Evolutionary conservation across 495 filamentous ascomycete genomes (phyloP).

Genomic region (Tuber magnatum): DNA sequence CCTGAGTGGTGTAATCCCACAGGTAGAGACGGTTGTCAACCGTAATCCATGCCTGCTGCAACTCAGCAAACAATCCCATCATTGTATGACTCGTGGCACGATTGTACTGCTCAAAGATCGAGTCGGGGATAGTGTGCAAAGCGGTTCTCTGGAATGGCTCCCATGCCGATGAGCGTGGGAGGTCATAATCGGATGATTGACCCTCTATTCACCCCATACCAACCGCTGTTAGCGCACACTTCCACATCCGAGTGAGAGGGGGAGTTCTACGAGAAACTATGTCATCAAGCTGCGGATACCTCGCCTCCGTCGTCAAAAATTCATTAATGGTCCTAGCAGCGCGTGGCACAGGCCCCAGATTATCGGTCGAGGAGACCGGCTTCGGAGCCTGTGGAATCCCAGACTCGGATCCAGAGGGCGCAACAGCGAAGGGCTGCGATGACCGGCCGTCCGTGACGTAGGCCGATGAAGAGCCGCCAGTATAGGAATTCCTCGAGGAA

Average conservation of each 20-base stretch:
- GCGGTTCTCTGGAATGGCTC: slow-evolving; percentile 77
- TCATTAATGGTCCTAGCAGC: slow-evolving; percentile 79
- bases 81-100: slow-evolving; percentile 68
- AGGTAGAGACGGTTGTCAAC: slow-evolving; percentile 95
- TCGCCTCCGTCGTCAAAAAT: slow-evolving; percentile 62
- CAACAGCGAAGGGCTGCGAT: slow-evolving; percentile 17
- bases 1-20: slow-evolving; percentile 76
- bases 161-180: slow-evolving; percentile 61
- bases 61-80: slow-evolving; percentile 86
- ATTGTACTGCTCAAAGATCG: slow-evolving; percentile 84
- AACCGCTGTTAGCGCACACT: background rate
- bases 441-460: slow-evolving; percentile 23
- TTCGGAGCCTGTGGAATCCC: slow-evolving; percentile 11
- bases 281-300: slow-evolving; percentile 81
- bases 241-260: slow-evolving; percentile 13
- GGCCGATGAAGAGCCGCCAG: slow-evolving; percentile 10
- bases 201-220: slow-evolving; percentile 53
- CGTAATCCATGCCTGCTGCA: slow-evolving; percentile 89
- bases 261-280: slow-evolving; percentile 73
- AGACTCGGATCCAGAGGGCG: slow-evolving; percentile 4
- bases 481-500: slow-evolving; percentile 13
- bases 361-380: slow-evolving; percentile 28
- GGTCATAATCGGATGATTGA: slow-evolving; percentile 84
- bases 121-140: slow-evolving; percentile 78
- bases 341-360: slow-evolving; percentile 62